Conservation (phyloP, 129 eudicot species). For the Deinandra increscens region DNA sequence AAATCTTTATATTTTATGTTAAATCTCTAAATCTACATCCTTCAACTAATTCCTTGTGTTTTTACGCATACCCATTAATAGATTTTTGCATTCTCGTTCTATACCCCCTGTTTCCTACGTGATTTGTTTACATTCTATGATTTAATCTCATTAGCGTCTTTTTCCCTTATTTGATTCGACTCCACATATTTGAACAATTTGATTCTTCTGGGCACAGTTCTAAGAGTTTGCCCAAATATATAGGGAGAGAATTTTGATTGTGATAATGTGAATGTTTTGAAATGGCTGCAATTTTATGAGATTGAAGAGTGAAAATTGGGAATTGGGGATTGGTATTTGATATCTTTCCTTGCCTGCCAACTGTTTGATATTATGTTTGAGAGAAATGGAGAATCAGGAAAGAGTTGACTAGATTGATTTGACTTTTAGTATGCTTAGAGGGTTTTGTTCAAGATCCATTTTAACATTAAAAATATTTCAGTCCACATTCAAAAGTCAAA, state of each 20-base stretch:
- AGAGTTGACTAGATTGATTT: conserved; percentile 23
- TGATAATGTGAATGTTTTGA: too few species aligned
- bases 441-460: conserved; percentile 33
- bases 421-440: conserved; percentile 21
- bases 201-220: too few species aligned
- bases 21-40: neutral
- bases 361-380: conserved; percentile 27
- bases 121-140: neutral
- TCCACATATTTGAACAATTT: too few species aligned
- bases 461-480: conserved; percentile 13
- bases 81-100: too few species aligned
- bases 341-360: conserved; percentile 15
- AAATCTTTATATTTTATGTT: conserved; percentile 4
- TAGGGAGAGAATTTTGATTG: too few species aligned
- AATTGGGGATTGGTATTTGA: conserved; percentile 12
- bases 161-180: too few species aligned
- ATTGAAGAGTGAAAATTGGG: neutral
- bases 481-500: conserved; percentile 21
- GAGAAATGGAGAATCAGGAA: conserved; percentile 1
- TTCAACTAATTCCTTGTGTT: too few species aligned
- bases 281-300: too few species aligned
- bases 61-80: too few species aligned
- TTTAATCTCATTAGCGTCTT: too few species aligned
- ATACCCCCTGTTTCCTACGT: neutral
- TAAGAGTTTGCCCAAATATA: too few species aligned